A percentile compares a stretch with the other conserved stretches of the same genome.
These are phyloP conservation scores for Penicillium sp. DNA, from an alignment of 2,329 filamentous ascomycete species.

Conservation along the genomic window DNA sequence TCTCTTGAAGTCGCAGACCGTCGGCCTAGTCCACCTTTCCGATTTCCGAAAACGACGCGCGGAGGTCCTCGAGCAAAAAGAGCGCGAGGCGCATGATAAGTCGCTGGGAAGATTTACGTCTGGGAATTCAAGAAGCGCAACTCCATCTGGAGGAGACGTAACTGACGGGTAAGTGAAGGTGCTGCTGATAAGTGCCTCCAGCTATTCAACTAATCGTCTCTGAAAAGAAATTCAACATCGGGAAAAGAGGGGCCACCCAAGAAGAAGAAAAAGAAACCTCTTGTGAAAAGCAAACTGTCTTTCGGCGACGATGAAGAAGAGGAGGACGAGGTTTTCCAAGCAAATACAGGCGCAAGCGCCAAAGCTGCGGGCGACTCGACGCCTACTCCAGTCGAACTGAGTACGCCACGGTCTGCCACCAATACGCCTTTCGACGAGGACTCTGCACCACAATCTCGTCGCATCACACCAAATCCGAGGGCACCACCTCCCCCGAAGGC, in stretches of 20 bases:
- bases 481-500: slow-evolving; percentile 68
- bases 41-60: slow-evolving; percentile 96
- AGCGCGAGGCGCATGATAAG: slow-evolving; percentile 75
- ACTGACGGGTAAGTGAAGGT: slow-evolving; percentile 62
- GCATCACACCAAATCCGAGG: slow-evolving; percentile 51
- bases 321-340: slow-evolving; percentile 55
- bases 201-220: slow-evolving; percentile 56
- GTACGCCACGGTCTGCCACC: slow-evolving; percentile 43
- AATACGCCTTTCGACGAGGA: slow-evolving; percentile 42
- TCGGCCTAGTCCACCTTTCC: slow-evolving; percentile 87
- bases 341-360: not conserved
- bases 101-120: slow-evolving; percentile 52
- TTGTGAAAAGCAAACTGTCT: slow-evolving; percentile 66
- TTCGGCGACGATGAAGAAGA: slow-evolving; percentile 68
- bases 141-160: slow-evolving; percentile 52
- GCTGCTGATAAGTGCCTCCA: slow-evolving; percentile 7
- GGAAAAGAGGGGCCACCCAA: slow-evolving; percentile 50
- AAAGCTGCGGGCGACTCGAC: slow-evolving; percentile 37
- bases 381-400: slow-evolving; percentile 44
- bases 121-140: slow-evolving; percentile 55
- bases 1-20: slow-evolving; percentile 80
- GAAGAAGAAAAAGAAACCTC: slow-evolving; percentile 64
- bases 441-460: slow-evolving; percentile 33
- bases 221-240: slow-evolving; percentile 61
- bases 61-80: slow-evolving; percentile 89